Conservation (phyloP, 2,329 filamentous ascomycete genomes). For the Lachnellula cervina region DNA sequence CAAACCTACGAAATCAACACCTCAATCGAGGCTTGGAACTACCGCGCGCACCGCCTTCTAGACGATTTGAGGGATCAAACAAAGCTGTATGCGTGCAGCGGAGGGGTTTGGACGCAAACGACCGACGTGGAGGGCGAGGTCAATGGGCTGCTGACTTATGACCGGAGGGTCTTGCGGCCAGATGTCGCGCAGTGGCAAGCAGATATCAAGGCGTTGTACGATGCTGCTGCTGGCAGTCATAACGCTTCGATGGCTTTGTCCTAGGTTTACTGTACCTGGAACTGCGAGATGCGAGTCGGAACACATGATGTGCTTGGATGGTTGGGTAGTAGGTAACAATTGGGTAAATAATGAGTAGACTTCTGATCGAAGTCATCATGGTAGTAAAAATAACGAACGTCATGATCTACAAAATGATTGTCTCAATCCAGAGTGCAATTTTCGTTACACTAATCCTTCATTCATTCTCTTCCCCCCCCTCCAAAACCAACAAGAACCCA, state of each 20-base stretch:
- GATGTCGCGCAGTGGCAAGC: conserved; percentile 41
- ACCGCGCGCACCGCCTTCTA: conserved; percentile 52
- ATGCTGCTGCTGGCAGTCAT: conserved; percentile 41
- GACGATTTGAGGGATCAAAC: conserved; percentile 44
- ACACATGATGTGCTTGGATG: no score
- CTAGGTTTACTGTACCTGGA: no score
- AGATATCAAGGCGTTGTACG: conserved; percentile 57
- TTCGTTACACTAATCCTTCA: no score
- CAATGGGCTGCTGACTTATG: conserved; percentile 66
- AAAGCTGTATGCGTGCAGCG: conserved; percentile 51
- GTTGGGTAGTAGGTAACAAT: no score
- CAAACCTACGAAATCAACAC: conserved; percentile 63
- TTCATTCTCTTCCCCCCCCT: no score
- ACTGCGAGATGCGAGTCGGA: no score
- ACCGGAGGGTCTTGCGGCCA: conserved; percentile 55
- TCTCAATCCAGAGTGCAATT: no score
- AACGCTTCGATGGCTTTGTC: not conserved
- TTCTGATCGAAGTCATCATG: no score
- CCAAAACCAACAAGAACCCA: no score
- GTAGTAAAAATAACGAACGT: no score
- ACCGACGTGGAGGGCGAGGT: conserved; percentile 72
- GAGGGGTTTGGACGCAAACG: conserved; percentile 68
- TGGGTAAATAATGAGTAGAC: no score
- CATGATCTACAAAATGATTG: no score
- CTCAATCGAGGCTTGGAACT: conserved; percentile 55